These are phyloP conservation scores for Boletales sp. DNA, from an alignment of 768 basidiomycete genomes.

Conservation along the genomic window DNA sequence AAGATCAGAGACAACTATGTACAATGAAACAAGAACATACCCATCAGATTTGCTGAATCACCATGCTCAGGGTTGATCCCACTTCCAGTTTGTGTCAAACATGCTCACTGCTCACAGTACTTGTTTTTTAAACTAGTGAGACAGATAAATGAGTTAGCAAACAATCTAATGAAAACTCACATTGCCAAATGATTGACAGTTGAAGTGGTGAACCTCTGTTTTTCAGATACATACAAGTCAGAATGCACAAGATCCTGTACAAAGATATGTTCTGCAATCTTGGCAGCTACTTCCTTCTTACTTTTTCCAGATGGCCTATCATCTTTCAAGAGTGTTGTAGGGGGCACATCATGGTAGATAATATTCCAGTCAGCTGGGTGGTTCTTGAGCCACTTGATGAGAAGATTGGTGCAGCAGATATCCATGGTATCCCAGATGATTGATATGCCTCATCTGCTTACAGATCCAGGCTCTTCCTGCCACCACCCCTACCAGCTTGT, in stretches of 20 bases:
- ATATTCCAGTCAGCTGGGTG: too few species aligned
- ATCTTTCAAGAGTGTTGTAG: too few species aligned
- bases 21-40: neutral
- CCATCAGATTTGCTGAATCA: neutral
- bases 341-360: too few species aligned
- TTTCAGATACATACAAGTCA: neutral
- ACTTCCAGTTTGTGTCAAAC: neutral
- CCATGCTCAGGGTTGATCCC: neutral
- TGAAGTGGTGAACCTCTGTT: neutral
- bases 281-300: neutral
- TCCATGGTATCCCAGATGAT: too few species aligned
- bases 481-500: too few species aligned
- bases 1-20: neutral
- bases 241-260: neutral
- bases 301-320: conserved; percentile 6
- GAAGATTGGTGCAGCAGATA: too few species aligned
- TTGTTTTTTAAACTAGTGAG: conserved; percentile 1
- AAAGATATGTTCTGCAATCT: conserved; percentile 3
- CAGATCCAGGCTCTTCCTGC: too few species aligned
- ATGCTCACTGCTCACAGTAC: neutral
- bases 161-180: neutral
- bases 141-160: neutral
- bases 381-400: too few species aligned
- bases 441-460: too few species aligned
- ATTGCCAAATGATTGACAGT: neutral